These are phyloP conservation scores for Adansonia gregorii DNA, from an alignment of 441 rosid species.

Conservation along the genomic window DNA sequence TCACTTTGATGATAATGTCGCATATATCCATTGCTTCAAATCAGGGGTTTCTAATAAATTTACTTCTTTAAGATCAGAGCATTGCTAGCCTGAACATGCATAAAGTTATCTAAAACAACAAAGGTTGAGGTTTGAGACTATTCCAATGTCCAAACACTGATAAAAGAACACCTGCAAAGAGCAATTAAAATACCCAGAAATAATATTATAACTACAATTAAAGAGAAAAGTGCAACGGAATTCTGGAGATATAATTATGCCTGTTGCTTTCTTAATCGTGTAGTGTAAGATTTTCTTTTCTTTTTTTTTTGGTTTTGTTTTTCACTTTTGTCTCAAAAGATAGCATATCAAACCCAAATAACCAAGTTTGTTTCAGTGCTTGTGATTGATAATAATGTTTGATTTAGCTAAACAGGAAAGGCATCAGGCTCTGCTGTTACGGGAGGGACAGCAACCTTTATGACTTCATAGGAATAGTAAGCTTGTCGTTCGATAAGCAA, in stretches of 20 bases:
- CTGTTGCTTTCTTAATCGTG: constrained; percentile 31
- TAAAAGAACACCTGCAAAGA: neutral
- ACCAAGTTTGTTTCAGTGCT: neutral
- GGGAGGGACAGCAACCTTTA: neutral
- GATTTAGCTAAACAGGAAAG: neutral
- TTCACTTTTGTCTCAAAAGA: constrained; percentile 4
- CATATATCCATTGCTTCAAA: constrained; percentile 74
- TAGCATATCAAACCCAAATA: neutral
- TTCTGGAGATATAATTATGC: constrained; percentile 36
- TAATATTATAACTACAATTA: constrained; percentile 18
- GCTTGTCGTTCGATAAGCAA: no score
- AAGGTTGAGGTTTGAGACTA: constrained; percentile 10
- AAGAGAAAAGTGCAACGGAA: constrained; percentile 32
- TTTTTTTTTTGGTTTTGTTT: no score
- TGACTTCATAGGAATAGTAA: neutral
- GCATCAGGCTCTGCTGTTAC: neutral
- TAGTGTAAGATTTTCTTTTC: neutral
- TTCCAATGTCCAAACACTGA: neutral
- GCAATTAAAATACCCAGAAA: neutral
- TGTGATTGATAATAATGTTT: constrained; percentile 13
- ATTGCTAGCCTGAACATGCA: neutral
- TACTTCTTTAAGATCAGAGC: neutral
- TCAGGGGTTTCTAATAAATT: constrained; percentile 41
- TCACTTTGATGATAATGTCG: constrained; percentile 38
- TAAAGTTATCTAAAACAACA: constrained; percentile 15